Evolutionary conservation across 768 basidiomycete genomes (phyloP).

Genomic region (Russula virescens): DNA sequence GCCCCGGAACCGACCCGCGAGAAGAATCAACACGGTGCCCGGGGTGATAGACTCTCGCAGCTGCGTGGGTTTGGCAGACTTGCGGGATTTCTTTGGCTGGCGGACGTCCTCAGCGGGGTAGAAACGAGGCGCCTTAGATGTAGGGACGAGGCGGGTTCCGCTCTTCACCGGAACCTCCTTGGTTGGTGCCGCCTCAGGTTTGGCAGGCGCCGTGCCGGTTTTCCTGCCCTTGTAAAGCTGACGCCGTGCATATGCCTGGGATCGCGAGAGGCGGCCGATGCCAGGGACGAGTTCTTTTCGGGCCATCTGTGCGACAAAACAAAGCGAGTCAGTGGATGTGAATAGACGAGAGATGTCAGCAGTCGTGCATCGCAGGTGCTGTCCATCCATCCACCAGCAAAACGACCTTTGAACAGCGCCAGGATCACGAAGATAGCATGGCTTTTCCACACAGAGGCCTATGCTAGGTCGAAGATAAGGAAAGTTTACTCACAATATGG

Average conservation of each 20-base stretch:
- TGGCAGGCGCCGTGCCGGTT: constrained; percentile 65
- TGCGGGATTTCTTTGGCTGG: constrained; percentile 88
- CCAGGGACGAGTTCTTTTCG: constrained; percentile 80
- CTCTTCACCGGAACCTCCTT: constrained; percentile 83
- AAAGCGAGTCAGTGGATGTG: constrained; percentile 10
- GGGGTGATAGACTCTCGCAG: constrained; percentile 88
- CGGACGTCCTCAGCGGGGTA: constrained; percentile 95
- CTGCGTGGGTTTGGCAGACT: constrained; percentile 68
- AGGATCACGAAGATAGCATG: not conserved
- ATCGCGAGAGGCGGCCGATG: constrained; percentile 78
- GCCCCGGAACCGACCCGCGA: constrained; percentile 96
- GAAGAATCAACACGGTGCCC: constrained; percentile 91
- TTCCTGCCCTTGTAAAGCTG: constrained; percentile 80
- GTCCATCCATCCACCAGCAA: constrained; percentile 32
- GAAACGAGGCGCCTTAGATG: constrained; percentile 79
- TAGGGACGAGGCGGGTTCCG: constrained; percentile 79
- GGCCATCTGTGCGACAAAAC: constrained; percentile 54
- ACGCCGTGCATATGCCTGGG: constrained; percentile 74
- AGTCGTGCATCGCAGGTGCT: constrained; percentile 33
- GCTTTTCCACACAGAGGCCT: not conserved
- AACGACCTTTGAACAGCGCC: constrained; percentile 20
- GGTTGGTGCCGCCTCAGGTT: constrained; percentile 51
- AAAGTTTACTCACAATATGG: constrained; percentile 37
- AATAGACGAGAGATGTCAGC: not conserved
- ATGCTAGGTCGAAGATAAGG: constrained; percentile 16